These are phyloP conservation scores for Candida saitoana DNA, from an alignment of 805 yeast genomes.

Conservation along the genomic window DNA sequence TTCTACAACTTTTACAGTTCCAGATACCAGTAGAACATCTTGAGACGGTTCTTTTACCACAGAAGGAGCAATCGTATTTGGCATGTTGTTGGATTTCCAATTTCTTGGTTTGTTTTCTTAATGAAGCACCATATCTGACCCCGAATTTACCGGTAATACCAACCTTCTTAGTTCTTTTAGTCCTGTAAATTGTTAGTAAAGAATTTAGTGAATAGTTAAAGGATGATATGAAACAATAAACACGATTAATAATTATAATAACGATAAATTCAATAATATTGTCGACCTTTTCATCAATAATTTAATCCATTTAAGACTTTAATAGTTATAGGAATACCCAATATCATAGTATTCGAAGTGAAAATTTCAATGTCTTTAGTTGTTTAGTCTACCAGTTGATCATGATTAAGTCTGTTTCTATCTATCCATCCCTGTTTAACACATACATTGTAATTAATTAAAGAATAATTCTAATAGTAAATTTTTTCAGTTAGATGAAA, in stretches of 20 bases:
- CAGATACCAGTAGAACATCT: constrained; percentile 99
- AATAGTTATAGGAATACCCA: no score
- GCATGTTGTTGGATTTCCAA: constrained; percentile 99
- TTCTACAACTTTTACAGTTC: constrained; percentile 91
- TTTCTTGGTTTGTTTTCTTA: constrained; percentile 99
- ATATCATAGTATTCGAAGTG: no score
- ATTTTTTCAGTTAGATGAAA: constrained; percentile 1
- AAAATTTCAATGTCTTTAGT: no score
- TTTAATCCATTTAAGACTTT: no score
- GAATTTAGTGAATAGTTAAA: no score
- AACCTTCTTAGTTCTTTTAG: constrained; percentile 99
- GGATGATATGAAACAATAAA: not conserved
- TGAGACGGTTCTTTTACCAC: constrained; percentile 98
- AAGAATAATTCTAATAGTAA: not conserved
- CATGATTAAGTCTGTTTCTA: no score
- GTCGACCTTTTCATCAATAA: no score
- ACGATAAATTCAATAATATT: no score
- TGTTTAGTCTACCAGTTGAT: no score
- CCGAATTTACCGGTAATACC: constrained; percentile 99
- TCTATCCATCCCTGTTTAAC: no score
- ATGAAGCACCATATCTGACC: constrained; percentile 99
- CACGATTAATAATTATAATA: no score
- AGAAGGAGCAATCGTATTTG: constrained; percentile 98
- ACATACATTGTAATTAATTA: constrained; percentile 1
- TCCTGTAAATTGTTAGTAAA: constrained; percentile 60